Conservation (phyloP, 306 rosid species). For the Vachellia collinsii region DNA sequence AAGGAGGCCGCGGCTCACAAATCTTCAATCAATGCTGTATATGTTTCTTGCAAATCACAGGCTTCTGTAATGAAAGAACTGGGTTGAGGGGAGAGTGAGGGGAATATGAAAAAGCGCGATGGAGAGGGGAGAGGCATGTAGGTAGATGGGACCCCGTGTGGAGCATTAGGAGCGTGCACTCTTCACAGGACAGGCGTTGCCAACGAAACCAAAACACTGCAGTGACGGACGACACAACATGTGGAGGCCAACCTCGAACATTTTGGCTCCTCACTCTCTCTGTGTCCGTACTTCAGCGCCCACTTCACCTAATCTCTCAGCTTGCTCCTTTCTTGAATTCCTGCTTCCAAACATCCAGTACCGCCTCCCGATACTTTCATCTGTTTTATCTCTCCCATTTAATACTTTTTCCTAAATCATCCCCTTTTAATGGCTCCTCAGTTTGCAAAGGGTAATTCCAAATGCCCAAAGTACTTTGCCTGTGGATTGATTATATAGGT, state of each 20-base stretch:
- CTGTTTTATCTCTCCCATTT: no score
- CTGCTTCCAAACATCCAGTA: no score
- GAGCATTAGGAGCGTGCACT: background rate
- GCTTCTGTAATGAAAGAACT: background rate
- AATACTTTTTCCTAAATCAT: no score
- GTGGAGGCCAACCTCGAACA: background rate
- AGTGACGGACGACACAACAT: background rate
- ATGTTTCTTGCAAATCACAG: background rate
- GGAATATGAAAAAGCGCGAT: background rate
- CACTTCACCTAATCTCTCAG: background rate
- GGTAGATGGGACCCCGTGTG: background rate
- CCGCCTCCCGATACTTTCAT: no score
- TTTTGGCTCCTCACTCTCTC: background rate
- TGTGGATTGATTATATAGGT: no score
- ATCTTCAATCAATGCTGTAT: no score
- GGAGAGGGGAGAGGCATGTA: background rate
- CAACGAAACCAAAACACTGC: background rate
- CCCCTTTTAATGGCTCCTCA: no score
- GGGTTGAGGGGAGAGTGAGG: background rate
- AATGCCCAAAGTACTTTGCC: no score
- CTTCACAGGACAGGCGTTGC: no score
- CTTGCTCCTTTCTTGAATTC: no score
- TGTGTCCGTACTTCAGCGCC: background rate
- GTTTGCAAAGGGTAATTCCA: no score
- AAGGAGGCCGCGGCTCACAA: background rate